Conservation (phyloP, 192 early-diverging fungal species). For the Backusella morwellensis region DNA sequence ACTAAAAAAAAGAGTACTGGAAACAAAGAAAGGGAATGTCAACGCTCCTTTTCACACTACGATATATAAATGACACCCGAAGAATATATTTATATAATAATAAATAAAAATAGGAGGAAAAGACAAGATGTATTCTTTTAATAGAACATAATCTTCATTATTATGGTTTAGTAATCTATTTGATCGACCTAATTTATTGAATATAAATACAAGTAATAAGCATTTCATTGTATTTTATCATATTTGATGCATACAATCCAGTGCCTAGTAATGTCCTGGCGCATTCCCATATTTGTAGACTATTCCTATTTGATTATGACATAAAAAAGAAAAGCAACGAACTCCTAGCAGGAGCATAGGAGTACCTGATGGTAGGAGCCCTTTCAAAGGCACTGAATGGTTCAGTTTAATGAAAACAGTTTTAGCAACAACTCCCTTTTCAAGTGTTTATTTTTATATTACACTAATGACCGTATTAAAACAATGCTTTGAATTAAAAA, state of each 20-base stretch:
- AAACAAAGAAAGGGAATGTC: neutral
- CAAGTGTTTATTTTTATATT: neutral
- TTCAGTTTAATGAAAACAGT: constrained; percentile 3
- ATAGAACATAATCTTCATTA: neutral
- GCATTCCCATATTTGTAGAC: neutral
- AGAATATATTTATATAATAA: neutral
- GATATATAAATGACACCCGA: neutral
- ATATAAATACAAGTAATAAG: neutral
- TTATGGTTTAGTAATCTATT: neutral
- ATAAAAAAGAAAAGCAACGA: neutral
- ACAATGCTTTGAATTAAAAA: neutral
- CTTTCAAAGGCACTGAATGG: neutral
- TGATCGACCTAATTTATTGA: neutral
- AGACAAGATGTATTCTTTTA: neutral
- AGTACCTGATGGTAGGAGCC: neutral
- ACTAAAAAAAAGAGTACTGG: neutral
- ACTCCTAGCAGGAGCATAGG: neutral
- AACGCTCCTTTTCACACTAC: neutral
- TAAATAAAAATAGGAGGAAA: neutral
- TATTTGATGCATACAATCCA: neutral
- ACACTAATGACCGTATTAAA: neutral
- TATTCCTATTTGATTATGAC: neutral
- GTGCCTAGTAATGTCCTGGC: neutral
- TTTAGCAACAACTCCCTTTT: neutral
- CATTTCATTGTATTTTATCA: neutral